phyloP scores from a whole-genome alignment of 305 asterid species.

The Solanum hybrid region DNA sequence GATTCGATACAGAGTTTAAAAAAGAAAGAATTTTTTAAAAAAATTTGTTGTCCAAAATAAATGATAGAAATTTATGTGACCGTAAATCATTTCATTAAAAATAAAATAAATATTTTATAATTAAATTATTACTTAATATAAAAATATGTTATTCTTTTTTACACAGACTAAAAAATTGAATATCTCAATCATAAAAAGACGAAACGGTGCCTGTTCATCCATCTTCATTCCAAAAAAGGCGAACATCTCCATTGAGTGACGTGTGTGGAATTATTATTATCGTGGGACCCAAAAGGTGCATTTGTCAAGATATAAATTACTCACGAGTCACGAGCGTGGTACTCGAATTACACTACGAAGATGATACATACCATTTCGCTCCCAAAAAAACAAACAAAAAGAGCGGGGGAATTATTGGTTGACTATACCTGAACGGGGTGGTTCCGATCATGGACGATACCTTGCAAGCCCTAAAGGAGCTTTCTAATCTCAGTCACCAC shows the following conservation, averaged over 20 bases:
- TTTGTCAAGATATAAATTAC: background rate
- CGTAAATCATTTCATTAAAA: too few relatives aligned
- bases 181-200: background rate
- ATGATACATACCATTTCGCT: background rate
- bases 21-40: too few relatives aligned
- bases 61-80: too few relatives aligned
- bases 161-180: fast-evolving
- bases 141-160: too few relatives aligned
- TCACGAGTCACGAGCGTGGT: background rate
- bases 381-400: too few relatives aligned
- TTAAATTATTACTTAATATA: too few relatives aligned
- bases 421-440: background rate
- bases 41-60: too few relatives aligned
- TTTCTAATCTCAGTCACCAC: constrained; percentile 1
- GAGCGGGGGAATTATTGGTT: background rate
- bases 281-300: background rate
- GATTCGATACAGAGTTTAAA: background rate
- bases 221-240: too few relatives aligned
- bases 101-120: too few relatives aligned
- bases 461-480: constrained; percentile 13
- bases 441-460: constrained; percentile 30
- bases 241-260: too few relatives aligned
- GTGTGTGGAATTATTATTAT: background rate
- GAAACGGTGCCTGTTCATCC: too few relatives aligned
- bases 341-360: background rate